Evolutionary conservation across 495 filamentous ascomycete genomes (phyloP).

Genomic region (Oidiodendron maius): DNA sequence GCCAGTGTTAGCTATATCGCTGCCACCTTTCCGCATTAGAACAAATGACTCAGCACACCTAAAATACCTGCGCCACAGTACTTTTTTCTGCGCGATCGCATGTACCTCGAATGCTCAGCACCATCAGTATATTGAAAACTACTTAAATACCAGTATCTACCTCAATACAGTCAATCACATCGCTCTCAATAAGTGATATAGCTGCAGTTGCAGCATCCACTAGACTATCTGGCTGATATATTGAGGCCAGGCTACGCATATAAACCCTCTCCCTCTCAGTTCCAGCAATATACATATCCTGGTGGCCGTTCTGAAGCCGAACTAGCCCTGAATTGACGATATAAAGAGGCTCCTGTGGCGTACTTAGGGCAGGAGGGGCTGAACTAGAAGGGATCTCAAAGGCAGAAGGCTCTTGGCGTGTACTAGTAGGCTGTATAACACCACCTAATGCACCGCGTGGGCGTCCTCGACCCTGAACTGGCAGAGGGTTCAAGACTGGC

Average conservation of each 20-base stretch:
- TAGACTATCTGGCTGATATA: neutral
- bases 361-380: neutral
- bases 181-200: too few species aligned
- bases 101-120: too few species aligned
- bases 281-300: neutral
- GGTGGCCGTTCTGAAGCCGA: neutral
- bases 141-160: too few species aligned
- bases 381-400: neutral
- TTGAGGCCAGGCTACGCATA: neutral
- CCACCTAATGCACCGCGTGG: neutral
- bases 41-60: too few species aligned
- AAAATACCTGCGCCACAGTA: too few species aligned
- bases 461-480: neutral
- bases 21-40: too few species aligned
- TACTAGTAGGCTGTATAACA: neutral
- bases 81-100: too few species aligned
- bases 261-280: neutral
- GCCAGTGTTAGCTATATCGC: too few species aligned
- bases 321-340: neutral
- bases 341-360: neutral
- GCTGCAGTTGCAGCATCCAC: neutral
- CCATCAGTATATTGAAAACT: too few species aligned
- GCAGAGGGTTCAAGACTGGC: neutral
- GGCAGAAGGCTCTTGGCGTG: neutral
- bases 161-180: too few species aligned